phyloP scores from a whole-genome alignment of 2,329 filamentous ascomycete species.

The Aspergillus thermomutatus region DNA sequence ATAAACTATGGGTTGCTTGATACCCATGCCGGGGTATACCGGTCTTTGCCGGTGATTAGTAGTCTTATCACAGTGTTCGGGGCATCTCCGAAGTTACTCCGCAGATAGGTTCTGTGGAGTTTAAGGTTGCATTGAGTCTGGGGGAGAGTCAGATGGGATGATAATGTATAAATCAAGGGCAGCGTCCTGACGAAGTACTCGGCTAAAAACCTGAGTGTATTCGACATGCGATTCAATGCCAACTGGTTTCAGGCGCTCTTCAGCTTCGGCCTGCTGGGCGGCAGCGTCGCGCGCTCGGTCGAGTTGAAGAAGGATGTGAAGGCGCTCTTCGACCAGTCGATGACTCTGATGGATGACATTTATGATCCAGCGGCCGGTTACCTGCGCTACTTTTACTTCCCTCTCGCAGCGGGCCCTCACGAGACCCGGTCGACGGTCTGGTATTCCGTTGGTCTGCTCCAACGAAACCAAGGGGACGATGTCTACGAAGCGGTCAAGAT shows the following conservation, averaged over 20 bases:
- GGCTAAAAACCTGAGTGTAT: no score
- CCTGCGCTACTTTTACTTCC: slow-evolving; percentile 48
- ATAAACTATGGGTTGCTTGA: no score
- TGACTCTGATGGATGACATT: slow-evolving; percentile 54
- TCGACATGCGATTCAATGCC: not conserved
- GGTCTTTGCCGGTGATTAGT: no score
- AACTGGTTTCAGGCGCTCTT: not conserved
- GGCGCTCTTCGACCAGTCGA: slow-evolving; percentile 48
- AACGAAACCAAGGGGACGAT: slow-evolving; percentile 52
- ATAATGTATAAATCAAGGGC: no score
- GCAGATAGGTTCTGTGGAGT: no score
- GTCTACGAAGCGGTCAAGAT: slow-evolving; percentile 52
- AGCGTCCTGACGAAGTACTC: no score
- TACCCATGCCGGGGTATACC: no score
- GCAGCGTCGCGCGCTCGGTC: not conserved
- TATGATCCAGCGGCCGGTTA: slow-evolving; percentile 55
- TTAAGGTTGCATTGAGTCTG: no score
- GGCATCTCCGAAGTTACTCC: no score
- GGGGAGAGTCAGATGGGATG: no score
- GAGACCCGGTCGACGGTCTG: slow-evolving; percentile 57
- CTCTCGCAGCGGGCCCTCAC: slow-evolving; percentile 41
- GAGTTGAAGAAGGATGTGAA: slow-evolving; percentile 27
- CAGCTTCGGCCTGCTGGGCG: slow-evolving; percentile 1
- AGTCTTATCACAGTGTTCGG: no score
- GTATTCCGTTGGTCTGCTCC: slow-evolving; percentile 59